A percentile compares a stretch with the other conserved stretches of the same genome.
Evolutionary conservation across 495 filamentous ascomycete genomes (phyloP).

Genomic region (Penicillium daleae): DNA sequence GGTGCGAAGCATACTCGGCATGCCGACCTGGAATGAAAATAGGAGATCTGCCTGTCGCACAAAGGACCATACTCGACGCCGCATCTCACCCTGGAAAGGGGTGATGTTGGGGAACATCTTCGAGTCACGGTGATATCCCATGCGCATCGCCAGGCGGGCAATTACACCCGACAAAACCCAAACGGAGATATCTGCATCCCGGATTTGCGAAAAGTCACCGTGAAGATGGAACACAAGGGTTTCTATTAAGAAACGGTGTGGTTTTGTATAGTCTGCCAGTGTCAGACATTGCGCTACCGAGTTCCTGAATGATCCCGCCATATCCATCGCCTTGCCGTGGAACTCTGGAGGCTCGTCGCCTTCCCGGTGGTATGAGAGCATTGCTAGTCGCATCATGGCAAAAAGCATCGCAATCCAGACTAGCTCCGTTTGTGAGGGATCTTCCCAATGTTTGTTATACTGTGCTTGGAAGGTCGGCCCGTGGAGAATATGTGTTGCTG

Average conservation of each 20-base stretch:
- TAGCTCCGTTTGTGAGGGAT: constrained; percentile 75
- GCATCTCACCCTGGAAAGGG: constrained; percentile 90
- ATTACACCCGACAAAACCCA: constrained; percentile 84
- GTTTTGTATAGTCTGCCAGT: constrained; percentile 87
- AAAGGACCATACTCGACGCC: constrained; percentile 85
- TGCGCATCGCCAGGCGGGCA: constrained; percentile 83
- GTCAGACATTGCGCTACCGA: constrained; percentile 87
- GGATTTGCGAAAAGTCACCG: constrained; percentile 75
- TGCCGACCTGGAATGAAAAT: constrained; percentile 87
- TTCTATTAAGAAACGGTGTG: constrained; percentile 84
- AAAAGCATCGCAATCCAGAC: constrained; percentile 92
- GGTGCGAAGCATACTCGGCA: constrained; percentile 86
- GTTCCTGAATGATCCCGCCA: constrained; percentile 77
- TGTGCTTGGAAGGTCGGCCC: constrained; percentile 80
- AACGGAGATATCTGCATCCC: constrained; percentile 78
- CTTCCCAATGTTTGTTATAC: constrained; percentile 87
- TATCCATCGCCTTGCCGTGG: constrained; percentile 67
- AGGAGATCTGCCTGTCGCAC: constrained; percentile 80
- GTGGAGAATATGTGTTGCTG: constrained; percentile 82
- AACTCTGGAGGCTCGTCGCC: constrained; percentile 92
- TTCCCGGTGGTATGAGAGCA: constrained; percentile 87
- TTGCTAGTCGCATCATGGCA: constrained; percentile 83
- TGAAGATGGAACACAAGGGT: constrained; percentile 83
- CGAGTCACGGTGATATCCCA: constrained; percentile 94
- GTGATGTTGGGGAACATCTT: constrained; percentile 80